Evolutionary conservation across 225 moss, liverwort and hornwort genomes (phyloP), one percentile per base, ranked within the genome.

Genomic region (Polytrichum formosum): DNA sequence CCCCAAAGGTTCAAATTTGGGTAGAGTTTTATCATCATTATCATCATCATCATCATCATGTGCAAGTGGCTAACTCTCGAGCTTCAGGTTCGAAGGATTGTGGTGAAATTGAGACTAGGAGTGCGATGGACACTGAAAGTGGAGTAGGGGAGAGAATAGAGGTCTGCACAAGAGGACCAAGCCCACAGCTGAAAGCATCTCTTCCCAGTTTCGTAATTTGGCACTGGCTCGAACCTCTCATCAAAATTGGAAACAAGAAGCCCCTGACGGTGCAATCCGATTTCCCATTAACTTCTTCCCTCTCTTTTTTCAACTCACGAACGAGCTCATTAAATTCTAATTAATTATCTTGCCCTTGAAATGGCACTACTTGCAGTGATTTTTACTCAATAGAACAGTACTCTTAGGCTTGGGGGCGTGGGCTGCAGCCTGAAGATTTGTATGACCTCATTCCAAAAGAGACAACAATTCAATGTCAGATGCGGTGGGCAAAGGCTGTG

Each of bases 401-500:
- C 13, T 46, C 46, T 46, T 16, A 46, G 46, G 13, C 13, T 37
- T 46, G 46, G 16, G 46, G 16, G 2, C 13, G 3, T 46, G 46
- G 46, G 46, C 46, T 56, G 27, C 81, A 85, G 85, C 67, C 73
- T 18, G 88, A 88, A 53, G 83, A 85, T 74, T 28, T 89, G 54
- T 85, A 80, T 65, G 88, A 89, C 22, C 53, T 89, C 46, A 55
- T 60, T 59, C 85, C 85, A 4, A 78, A 78, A 63, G 85, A 85
- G 60, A 74, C 4, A 4, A 72, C 81, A 0, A 68, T 54, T 2
- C 74, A 69, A 55, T 80, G 80, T 71, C 83, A 83, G 74, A 63
- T 63, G 29, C 20, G 53, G 20, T 85, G 88, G 88, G 72, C 80
- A 0, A 67, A 62, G 10, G 59, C 65, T 25, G 59, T 64, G 5